Base-by-base conservation (phyloP, 129 eudicot species). In the Deinandra increscens region DNA sequence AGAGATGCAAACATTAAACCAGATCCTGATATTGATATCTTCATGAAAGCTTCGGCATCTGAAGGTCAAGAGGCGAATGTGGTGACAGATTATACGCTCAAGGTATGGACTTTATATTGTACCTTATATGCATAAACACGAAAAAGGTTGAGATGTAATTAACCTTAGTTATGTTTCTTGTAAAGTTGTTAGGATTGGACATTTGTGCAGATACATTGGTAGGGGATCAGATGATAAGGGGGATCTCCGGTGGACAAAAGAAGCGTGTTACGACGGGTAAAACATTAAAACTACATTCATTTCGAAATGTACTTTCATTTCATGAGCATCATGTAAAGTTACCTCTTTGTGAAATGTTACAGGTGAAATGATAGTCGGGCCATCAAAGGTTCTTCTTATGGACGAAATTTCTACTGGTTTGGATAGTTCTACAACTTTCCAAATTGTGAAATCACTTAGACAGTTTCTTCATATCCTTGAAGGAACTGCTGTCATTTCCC, bases 31-130 rank as follows among this genome's bases (percentile, higher is more conserved):
- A 56, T 90, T 36, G 97, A 90, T 78, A 33, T 84, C 37, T 90
- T 23, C 81, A 86, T 90, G 97, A 90, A 90, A 96, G 90, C 97
- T 60, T 80, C 80, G 3, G 87, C 94, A 38, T 75, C 93, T 26
- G 80, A 82, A 48, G 89, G 87, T 55, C 94, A 82, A 72, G 84
- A 91, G 61, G 88, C 88, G 7, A 86, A 44, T 41, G 85, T 91
- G 63, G 78, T 88, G 64, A 86, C 94, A 8, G 97, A 91, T 84
- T 91, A 91, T 51, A 66, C 88, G 75, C 84, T 91, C 1, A 86
- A 88, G 97, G 88, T 84, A 76, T 63, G 14, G 42, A 39, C 31
- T 45, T 18, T 75, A 20, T 42, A 65, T n/a, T 20, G 5, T 44
- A 58, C 43, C 46, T 37, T 7, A 26, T 4, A 4, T 10, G 64